Evolutionary conservation across 768 basidiomycete species (phyloP).

Genomic region (Leucogyrophana mollusca): DNA sequence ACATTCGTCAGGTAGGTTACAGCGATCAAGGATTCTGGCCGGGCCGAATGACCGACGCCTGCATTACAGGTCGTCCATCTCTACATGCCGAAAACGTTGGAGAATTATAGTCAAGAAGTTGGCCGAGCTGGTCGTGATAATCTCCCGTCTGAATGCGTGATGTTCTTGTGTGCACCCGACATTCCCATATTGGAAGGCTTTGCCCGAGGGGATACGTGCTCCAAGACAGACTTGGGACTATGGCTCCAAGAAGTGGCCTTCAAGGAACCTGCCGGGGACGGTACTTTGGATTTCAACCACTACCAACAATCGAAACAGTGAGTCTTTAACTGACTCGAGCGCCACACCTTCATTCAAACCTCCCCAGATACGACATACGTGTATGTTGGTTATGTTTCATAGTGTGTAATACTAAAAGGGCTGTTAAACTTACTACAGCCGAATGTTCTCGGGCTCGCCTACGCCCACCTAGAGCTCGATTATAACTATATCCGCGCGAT

Average conservation of each 20-base stretch:
- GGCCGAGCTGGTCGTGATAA: constrained; percentile 44
- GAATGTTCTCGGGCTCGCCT: constrained; percentile 43
- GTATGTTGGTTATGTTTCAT: constrained; percentile 17
- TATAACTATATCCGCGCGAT: constrained; percentile 41
- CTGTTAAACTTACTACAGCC: constrained; percentile 19
- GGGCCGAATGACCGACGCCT: not conserved
- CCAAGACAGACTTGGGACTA: constrained; percentile 34
- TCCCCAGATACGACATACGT: constrained; percentile 37
- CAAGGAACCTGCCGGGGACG: constrained; percentile 34
- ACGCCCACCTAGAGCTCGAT: constrained; percentile 49
- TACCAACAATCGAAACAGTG: constrained; percentile 40
- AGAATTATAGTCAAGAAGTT: constrained; percentile 47
- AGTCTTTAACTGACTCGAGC: constrained; percentile 9
- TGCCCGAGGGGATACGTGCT: constrained; percentile 46
- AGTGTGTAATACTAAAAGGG: not conserved
- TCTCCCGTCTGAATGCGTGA: constrained; percentile 40
- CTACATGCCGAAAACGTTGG: constrained; percentile 44
- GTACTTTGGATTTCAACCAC: constrained; percentile 39
- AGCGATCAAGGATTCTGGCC: not conserved
- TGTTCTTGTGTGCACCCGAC: constrained; percentile 44
- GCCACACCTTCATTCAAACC: not conserved
- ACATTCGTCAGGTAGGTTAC: constrained; percentile 33
- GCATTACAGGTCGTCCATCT: constrained; percentile 37
- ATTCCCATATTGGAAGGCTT: constrained; percentile 49
- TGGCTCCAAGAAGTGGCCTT: constrained; percentile 41